Percentiles rank a stretch among this genome's conserved stretches.
Conservation (phyloP, 2,329 filamentous ascomycete species). For the Sphaerulina populicola region DNA sequence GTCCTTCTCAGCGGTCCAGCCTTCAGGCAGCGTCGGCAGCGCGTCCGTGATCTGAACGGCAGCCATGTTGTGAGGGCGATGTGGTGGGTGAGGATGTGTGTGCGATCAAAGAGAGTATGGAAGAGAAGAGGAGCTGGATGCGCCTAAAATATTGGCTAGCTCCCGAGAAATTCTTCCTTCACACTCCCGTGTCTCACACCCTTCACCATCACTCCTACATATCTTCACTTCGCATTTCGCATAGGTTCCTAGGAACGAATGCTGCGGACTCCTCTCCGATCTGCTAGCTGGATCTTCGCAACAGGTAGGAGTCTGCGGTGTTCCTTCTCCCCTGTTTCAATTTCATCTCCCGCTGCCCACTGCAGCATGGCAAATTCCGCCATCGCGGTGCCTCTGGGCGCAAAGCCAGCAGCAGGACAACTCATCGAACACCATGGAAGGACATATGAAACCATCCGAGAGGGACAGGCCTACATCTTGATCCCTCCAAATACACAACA, state of each 20-base stretch:
- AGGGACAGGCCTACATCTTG: slow-evolving; percentile 61
- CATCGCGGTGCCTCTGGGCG: slow-evolving; percentile 16
- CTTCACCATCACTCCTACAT: background rate
- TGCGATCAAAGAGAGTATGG: too few species aligned
- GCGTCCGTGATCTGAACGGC: slow-evolving; percentile 54
- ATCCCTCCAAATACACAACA: slow-evolving; percentile 49
- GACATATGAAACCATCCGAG: slow-evolving; percentile 49
- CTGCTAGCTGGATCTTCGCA: slow-evolving; percentile 6
- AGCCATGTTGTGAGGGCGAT: slow-evolving; percentile 48
- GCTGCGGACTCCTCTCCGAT: slow-evolving; percentile 13
- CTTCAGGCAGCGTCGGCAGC: slow-evolving; percentile 67
- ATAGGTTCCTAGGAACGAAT: slow-evolving; percentile 2
- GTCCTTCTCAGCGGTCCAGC: slow-evolving; percentile 81
- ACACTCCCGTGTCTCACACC: background rate
- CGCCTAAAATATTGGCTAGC: too few species aligned
- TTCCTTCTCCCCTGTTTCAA: background rate
- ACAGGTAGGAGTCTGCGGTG: slow-evolving; percentile 14
- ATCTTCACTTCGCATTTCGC: background rate
- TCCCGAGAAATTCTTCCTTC: background rate
- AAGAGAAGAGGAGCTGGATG: background rate
- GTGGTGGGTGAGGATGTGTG: background rate
- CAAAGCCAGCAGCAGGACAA: slow-evolving; percentile 27
- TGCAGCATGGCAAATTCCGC: slow-evolving; percentile 4
- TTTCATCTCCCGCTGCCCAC: background rate
- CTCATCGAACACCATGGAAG: slow-evolving; percentile 30